phyloP scores from a whole-genome alignment of 1,284 basidiomycete species.

The Papiliotrema laurentii region DNA sequence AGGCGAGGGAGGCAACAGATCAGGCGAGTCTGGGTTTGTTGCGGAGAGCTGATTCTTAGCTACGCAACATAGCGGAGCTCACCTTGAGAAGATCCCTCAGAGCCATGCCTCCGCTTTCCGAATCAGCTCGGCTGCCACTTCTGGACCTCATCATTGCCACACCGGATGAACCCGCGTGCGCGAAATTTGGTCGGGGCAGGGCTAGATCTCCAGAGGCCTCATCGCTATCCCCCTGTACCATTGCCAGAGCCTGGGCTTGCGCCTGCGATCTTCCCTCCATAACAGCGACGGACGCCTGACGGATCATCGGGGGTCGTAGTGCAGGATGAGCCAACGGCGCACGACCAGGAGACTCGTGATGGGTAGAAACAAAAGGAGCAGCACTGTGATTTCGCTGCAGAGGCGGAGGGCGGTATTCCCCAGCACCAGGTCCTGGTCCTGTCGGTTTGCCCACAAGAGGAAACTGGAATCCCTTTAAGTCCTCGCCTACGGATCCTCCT shows the following conservation, averaged over 20 bases:
- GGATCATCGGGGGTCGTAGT: slow-evolving; percentile 44
- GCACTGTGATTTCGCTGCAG: slow-evolving; percentile 26
- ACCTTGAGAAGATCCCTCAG: slow-evolving; percentile 44
- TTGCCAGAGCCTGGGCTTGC: slow-evolving; percentile 27
- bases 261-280: slow-evolving; percentile 43
- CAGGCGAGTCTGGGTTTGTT: slow-evolving; percentile 45
- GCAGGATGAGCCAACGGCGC: too few species aligned
- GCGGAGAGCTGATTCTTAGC: slow-evolving; percentile 27
- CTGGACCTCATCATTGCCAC: slow-evolving; percentile 36
- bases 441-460: slow-evolving; percentile 26
- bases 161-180: slow-evolving; percentile 8
- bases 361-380: slow-evolving; percentile 13
- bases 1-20: slow-evolving; percentile 73
- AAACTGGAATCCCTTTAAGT: slow-evolving; percentile 43
- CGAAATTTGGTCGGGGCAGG: slow-evolving; percentile 15
- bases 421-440: background rate
- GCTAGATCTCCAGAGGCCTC: slow-evolving; percentile 23
- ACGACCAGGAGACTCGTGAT: slow-evolving; percentile 8
- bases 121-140: slow-evolving; percentile 32
- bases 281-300: slow-evolving; percentile 44
- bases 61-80: slow-evolving; percentile 2
- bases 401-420: slow-evolving; percentile 11
- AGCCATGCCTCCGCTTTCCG: slow-evolving; percentile 17
- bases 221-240: slow-evolving; percentile 14
- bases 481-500: slow-evolving; percentile 30